Percentiles rank a stretch among this genome's conserved stretches.
These are phyloP conservation scores for Pleurotus pulmonarius DNA, from an alignment of 768 basidiomycete genomes.

Conservation along the genomic window DNA sequence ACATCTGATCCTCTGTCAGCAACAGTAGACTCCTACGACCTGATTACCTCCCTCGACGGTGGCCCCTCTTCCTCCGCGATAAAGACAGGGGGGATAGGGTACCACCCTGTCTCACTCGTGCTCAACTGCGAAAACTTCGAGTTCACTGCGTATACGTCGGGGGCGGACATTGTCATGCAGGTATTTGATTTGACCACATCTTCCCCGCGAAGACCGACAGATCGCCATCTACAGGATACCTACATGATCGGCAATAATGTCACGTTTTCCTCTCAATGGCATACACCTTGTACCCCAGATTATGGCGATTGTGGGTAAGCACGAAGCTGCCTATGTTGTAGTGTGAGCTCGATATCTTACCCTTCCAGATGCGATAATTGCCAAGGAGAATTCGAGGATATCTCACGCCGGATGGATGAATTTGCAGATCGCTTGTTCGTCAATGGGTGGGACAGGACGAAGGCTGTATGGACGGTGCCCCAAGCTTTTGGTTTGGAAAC, in stretches of 20 bases:
- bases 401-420: slow-evolving; percentile 62
- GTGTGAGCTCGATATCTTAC: background rate
- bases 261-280: slow-evolving; percentile 57
- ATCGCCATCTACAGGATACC: slow-evolving; percentile 42
- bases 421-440: slow-evolving; percentile 55
- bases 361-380: slow-evolving; percentile 52
- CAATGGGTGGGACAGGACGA: slow-evolving; percentile 65
- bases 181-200: background rate
- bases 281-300: slow-evolving; percentile 57
- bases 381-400: slow-evolving; percentile 65
- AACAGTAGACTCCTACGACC: slow-evolving; percentile 45
- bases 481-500: slow-evolving; percentile 69
- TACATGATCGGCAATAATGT: slow-evolving; percentile 61
- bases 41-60: slow-evolving; percentile 57
- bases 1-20: slow-evolving; percentile 65
- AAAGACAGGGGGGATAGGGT: slow-evolving; percentile 45
- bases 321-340: background rate
- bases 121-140: slow-evolving; percentile 66
- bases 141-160: slow-evolving; percentile 55
- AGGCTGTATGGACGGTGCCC: slow-evolving; percentile 77
- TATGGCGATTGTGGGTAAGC: slow-evolving; percentile 75
- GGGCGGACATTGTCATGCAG: slow-evolving; percentile 62
- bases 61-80: slow-evolving; percentile 18
- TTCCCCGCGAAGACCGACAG: background rate
- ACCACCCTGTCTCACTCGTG: slow-evolving; percentile 65